Conservation (phyloP, 495 filamentous ascomycete species). For the Trichoderma virens region DNA sequence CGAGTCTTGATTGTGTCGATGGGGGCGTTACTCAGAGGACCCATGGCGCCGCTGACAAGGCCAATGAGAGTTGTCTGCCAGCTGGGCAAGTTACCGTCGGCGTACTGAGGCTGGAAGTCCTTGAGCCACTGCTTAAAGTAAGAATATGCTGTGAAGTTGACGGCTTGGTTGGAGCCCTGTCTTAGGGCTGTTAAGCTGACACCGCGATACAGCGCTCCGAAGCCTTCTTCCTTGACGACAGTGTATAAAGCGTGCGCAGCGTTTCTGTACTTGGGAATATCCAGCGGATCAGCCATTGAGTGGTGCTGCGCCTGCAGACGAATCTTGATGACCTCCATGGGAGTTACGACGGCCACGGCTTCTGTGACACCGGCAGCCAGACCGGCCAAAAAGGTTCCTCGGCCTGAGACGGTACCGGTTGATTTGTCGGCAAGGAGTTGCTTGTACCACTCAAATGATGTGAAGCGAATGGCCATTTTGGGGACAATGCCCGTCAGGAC, state of each 20-base stretch:
- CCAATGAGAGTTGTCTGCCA: constrained; percentile 91
- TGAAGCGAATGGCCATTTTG: constrained; percentile 99
- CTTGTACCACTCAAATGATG: constrained; percentile 95
- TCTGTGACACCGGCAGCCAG: constrained; percentile 91
- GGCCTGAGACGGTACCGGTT: constrained; percentile 61
- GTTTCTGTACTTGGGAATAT: constrained; percentile 93
- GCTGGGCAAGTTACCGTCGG: constrained; percentile 56
- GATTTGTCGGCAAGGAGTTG: constrained; percentile 62
- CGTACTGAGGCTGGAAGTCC: constrained; percentile 54
- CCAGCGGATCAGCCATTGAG: constrained; percentile 83
- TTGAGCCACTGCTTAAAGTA: constrained; percentile 79
- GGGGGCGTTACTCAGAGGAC: constrained; percentile 89
- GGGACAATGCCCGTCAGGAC: constrained; percentile 95
- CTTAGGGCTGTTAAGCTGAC: constrained; percentile 88
- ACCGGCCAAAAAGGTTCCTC: constrained; percentile 82
- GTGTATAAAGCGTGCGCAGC: constrained; percentile 93
- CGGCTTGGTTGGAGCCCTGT: constrained; percentile 94
- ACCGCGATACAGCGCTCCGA: constrained; percentile 81
- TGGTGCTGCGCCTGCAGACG: constrained; percentile 96
- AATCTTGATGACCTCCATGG: constrained; percentile 99
- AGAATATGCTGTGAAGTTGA: constrained; percentile 98
- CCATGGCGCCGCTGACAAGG: constrained; percentile 87
- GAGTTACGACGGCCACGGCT: constrained; percentile 90
- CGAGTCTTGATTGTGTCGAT: constrained; percentile 99
- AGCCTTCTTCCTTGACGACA: constrained; percentile 82